Conservation (phyloP, 75 land plant species). For the Chamaecyparis obtusa region DNA sequence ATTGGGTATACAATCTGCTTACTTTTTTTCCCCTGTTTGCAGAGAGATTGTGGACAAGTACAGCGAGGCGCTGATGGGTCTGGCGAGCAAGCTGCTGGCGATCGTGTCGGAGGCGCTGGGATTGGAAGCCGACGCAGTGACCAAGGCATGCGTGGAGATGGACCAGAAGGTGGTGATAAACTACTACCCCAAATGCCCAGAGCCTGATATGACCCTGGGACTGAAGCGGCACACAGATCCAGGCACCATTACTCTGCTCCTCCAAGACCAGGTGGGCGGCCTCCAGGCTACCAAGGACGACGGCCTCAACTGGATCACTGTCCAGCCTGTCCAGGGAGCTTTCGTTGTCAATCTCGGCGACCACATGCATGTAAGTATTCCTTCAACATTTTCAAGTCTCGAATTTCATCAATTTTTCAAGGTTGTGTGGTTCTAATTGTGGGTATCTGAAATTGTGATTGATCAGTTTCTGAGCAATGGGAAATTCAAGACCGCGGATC, state of each 20-base stretch:
- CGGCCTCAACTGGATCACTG: conserved; percentile 59
- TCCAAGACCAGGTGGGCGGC: conserved; percentile 70
- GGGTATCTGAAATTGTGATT: background rate
- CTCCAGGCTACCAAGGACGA: conserved; percentile 68
- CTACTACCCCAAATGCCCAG: conserved; percentile 63
- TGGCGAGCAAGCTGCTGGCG: conserved; percentile 14
- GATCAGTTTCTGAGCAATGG: conserved; percentile 48
- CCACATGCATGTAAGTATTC: conserved; percentile 59
- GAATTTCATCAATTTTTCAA: no score
- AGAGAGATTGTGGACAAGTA: conserved; percentile 13
- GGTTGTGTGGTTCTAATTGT: no score
- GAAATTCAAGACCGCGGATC: conserved; percentile 40
- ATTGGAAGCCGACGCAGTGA: background rate
- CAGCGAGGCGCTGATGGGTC: conserved; percentile 14
- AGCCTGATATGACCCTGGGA: conserved; percentile 69
- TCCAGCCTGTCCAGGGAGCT: conserved; percentile 63
- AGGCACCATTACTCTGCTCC: conserved; percentile 59
- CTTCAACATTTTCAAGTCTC: no score
- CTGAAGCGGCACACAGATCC: conserved; percentile 69
- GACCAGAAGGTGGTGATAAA: conserved; percentile 69
- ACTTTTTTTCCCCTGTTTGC: background rate
- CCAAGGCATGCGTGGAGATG: conserved; percentile 32
- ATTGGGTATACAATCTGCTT: background rate
- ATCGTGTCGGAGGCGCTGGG: conserved; percentile 24
- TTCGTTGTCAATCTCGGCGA: conserved; percentile 79